A percentile compares a stretch with the other conserved stretches of the same genome.
These are phyloP conservation scores for Butyriboletus appendiculatus DNA, from an alignment of 1,284 basidiomycete species.

Conservation along the genomic window DNA sequence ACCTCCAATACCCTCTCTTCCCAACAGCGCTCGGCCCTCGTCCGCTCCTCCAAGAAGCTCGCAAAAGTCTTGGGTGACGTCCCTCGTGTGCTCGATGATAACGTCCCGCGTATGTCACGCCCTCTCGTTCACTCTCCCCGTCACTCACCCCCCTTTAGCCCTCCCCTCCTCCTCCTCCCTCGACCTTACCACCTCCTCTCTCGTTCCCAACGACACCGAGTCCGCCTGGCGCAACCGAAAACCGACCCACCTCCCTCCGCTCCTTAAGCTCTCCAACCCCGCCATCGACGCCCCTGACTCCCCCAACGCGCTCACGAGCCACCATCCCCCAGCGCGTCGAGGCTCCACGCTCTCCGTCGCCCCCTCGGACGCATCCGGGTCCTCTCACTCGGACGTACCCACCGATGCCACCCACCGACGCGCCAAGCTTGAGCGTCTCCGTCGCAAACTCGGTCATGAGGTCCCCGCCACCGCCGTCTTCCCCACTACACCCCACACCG, in stretches of 20 bases:
- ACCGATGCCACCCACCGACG: constrained; percentile 40
- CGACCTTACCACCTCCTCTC: not conserved
- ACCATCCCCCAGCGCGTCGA: constrained; percentile 4
- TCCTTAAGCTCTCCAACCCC: constrained; percentile 15
- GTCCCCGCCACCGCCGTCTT: constrained; percentile 62
- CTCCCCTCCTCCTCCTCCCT: not conserved
- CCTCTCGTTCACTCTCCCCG: too few species aligned
- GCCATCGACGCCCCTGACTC: not conserved
- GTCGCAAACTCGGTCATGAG: constrained; percentile 57
- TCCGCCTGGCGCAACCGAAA: constrained; percentile 31
- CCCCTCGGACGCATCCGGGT: constrained; percentile 17
- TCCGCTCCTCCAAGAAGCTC: constrained; percentile 62
- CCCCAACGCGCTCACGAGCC: not conserved
- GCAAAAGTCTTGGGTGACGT: constrained; percentile 59
- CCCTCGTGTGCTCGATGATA: constrained; percentile 55
- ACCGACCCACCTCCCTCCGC: constrained; percentile 28
- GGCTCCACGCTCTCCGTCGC: constrained; percentile 21
- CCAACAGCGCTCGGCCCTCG: constrained; percentile 54
- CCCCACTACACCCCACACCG: constrained; percentile 32
- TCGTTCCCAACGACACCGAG: not conserved
- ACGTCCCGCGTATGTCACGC: constrained; percentile 8
- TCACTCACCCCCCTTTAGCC: not conserved
- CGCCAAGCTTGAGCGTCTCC: constrained; percentile 60
- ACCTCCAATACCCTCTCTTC: constrained; percentile 58
- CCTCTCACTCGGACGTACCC: constrained; percentile 12